phyloP scores from a whole-genome alignment of 2,329 filamentous ascomycete genomes.

The Colletotrichum nymphaeae region DNA sequence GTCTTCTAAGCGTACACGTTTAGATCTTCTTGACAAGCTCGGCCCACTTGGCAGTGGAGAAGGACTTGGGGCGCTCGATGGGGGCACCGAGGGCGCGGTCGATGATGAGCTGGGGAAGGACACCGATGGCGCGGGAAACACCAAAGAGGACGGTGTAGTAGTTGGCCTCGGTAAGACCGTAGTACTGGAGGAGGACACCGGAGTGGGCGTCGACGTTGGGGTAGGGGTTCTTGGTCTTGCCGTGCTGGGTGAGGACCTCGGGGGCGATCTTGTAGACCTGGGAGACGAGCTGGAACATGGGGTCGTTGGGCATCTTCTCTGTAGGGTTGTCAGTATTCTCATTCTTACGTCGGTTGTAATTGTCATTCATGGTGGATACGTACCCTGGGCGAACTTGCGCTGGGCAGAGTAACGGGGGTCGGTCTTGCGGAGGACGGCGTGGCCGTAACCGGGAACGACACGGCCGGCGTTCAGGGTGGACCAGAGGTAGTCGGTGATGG shows the following conservation, averaged over 20 bases:
- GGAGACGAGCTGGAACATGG: conserved; percentile 99
- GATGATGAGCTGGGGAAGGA: conserved; percentile 99
- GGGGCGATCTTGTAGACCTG: conserved; percentile 99
- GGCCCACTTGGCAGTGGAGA: conserved; percentile 96
- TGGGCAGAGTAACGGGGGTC: conserved; percentile 99
- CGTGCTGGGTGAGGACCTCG: conserved; percentile 97
- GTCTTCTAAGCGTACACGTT: conserved; percentile 46
- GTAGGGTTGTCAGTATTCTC: conserved; percentile 44
- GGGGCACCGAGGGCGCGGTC: conserved; percentile 97
- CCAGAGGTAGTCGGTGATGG: conserved; percentile 99
- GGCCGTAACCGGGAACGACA: conserved; percentile 97
- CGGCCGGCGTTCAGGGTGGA: conserved; percentile 94
- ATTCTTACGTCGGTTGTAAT: not conserved
- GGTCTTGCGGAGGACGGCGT: conserved; percentile 99
- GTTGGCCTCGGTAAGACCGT: conserved; percentile 97
- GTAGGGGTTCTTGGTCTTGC: conserved; percentile 99
- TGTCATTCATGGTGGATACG: conserved; percentile 5
- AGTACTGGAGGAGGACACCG: conserved; percentile 99
- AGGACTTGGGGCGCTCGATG: conserved; percentile 98
- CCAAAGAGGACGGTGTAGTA: conserved; percentile 99
- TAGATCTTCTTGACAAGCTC: conserved; percentile 95
- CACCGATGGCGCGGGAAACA: conserved; percentile 97
- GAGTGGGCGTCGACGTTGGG: conserved; percentile 99
- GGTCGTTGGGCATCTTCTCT: conserved; percentile 92
- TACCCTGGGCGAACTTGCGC: conserved; percentile 88